Base-by-base conservation (phyloP, 1,284 basidiomycete genomes). In the Cutaneotrichosporon sp. region DNA sequence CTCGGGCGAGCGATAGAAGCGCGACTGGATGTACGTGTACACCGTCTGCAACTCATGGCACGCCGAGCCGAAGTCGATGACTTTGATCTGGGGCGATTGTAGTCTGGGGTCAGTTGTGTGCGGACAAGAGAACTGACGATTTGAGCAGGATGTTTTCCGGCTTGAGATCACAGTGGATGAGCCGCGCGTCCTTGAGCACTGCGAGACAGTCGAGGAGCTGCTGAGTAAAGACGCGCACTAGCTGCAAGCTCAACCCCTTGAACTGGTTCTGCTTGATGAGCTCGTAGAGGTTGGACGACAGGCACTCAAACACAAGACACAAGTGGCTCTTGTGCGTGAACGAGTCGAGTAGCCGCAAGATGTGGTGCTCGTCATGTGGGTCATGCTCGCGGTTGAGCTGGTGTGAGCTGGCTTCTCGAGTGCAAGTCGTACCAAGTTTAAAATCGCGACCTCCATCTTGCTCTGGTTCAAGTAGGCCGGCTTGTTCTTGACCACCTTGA, bases 221-320 rank as follows among this genome's bases (percentile, higher is more conserved):
- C 1, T 91, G 89, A 62, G 96, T 98, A 76, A 99, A 99, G 42
- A 99, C 96, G 75, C 97, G 93, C 72, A 99, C 96, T 56, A 99
- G 88, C 76, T 96, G 92, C 5, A 93, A 96, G 81, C 90, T 94
- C 60, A 99, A 83, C 3, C 96, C 97, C 80, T 97, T 91, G 86
- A 99, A 99, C 77, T 96, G 93, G 81, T 99, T 99, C 82, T 99
- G 97, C 84, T 99, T 99, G 88, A 99, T 99, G 73, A 99, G 87
- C 81, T 99, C 96, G 84, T 99, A 99, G 65, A 99, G 85, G 78
- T 99, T 99, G 49, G 93, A 97, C 21, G 93, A 97, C 9, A 99
- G 86, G 63, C 98, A 86, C 81, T 99, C 96, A 77, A 99, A 97
- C 56, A 99, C 96, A 68, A 99, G 89, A 80, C 96, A 99, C 53